These are phyloP conservation scores for Alternaria atra DNA, from an alignment of 2,329 filamentous ascomycete species.

Conservation along the genomic window DNA sequence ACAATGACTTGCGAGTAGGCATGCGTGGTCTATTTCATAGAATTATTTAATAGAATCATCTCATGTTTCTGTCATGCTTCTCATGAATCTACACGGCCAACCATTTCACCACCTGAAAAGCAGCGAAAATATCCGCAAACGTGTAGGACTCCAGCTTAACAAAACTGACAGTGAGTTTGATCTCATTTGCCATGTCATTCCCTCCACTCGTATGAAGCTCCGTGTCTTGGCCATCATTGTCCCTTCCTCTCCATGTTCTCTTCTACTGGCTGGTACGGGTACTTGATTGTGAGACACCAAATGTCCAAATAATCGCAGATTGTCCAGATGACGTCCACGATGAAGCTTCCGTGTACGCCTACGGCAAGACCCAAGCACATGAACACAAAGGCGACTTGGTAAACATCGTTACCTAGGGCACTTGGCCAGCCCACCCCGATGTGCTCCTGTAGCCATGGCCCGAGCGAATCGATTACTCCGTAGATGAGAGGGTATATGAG, in stretches of 20 bases:
- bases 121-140: background rate
- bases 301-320: slow-evolving; percentile 99
- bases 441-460: slow-evolving; percentile 67
- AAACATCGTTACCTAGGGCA: slow-evolving; percentile 67
- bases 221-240: slow-evolving; percentile 15
- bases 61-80: background rate
- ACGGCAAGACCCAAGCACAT: slow-evolving; percentile 83
- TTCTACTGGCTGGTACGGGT: slow-evolving; percentile 64
- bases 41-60: background rate
- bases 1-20: background rate
- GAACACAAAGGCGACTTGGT: slow-evolving; percentile 92
- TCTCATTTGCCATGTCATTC: background rate
- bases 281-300: slow-evolving; percentile 98
- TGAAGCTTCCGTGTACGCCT: slow-evolving; percentile 96
- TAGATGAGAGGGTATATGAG: slow-evolving; percentile 79
- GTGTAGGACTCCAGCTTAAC: background rate
- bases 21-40: background rate
- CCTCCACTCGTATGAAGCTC: background rate
- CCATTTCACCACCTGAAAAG: background rate
- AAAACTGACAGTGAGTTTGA: background rate
- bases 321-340: slow-evolving; percentile 94
- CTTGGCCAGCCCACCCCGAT: slow-evolving; percentile 58
- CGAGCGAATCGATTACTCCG: slow-evolving; percentile 82
- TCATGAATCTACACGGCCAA: background rate
- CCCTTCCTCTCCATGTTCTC: slow-evolving; percentile 41